Evolutionary conservation across 1,284 basidiomycete species (phyloP).

Genomic region (Cerioporus squamosus): DNA sequence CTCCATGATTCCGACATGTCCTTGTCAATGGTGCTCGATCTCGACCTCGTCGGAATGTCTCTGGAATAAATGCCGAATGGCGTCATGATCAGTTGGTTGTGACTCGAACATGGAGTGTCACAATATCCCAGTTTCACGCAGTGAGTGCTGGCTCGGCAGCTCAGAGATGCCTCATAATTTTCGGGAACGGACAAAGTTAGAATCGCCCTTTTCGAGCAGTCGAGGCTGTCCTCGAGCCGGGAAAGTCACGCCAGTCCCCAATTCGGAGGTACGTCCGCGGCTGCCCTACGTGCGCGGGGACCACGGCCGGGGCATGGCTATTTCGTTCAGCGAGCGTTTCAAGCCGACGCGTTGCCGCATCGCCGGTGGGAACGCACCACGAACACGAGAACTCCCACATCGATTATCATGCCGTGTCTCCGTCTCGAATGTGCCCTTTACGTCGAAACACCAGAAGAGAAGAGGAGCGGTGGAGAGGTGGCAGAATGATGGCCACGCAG

Average conservation of each 20-base stretch:
- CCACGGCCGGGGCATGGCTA: neutral
- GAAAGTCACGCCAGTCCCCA: slow-evolving; percentile 6
- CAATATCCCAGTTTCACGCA: too few relatives aligned
- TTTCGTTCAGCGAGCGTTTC: neutral
- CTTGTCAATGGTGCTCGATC: too few relatives aligned
- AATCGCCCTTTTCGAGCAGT: slow-evolving; percentile 1
- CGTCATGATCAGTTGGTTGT: too few relatives aligned
- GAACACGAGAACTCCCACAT: neutral
- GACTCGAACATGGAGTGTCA: too few relatives aligned
- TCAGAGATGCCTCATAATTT: neutral
- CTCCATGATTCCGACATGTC: too few relatives aligned
- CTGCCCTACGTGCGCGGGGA: neutral
- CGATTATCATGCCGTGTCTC: neutral
- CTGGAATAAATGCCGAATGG: too few relatives aligned
- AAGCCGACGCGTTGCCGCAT: neutral
- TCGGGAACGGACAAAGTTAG: neutral
- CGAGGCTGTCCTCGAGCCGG: slow-evolving; percentile 13
- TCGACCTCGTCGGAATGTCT: too few relatives aligned
- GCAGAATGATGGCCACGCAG: too few relatives aligned
- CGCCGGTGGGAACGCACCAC: neutral
- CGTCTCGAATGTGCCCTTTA: too few relatives aligned
- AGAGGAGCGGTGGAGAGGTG: too few relatives aligned
- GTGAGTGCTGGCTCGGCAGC: neutral
- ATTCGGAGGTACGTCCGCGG: too few relatives aligned
- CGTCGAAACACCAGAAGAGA: too few relatives aligned